A percentile compares a stretch with the other conserved stretches of the same genome.
Evolutionary conservation across 2,329 filamentous ascomycete genomes (phyloP).

Genomic region (Graphiopsis chlorocephala): DNA sequence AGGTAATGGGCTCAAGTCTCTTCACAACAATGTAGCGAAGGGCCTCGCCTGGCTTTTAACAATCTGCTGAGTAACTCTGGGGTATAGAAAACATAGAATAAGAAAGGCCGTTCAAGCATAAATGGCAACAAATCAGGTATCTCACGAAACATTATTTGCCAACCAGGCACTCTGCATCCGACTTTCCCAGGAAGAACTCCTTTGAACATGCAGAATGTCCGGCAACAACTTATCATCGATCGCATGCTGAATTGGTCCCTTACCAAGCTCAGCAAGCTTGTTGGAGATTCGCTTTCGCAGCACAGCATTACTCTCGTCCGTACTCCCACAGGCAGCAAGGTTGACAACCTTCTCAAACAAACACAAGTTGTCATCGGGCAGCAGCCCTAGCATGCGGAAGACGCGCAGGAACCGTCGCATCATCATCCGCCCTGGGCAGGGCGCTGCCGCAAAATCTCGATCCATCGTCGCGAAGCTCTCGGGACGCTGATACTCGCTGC

Average conservation of each 20-base stretch:
- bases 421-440: background rate
- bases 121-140: background rate
- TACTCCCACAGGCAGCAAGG: background rate
- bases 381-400: background rate
- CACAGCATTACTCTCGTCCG: background rate
- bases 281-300: background rate
- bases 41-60: background rate
- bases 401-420: background rate
- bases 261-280: background rate
- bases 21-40: background rate
- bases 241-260: background rate
- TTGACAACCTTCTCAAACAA: background rate
- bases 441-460: background rate
- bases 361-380: background rate
- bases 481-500: background rate
- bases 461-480: background rate
- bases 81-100: background rate
- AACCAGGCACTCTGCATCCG: background rate
- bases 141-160: background rate
- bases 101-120: background rate
- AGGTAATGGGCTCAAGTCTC: background rate
- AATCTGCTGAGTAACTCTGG: background rate
- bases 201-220: background rate
- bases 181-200: background rate
- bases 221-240: background rate